These are phyloP conservation scores for Verbena officinalis DNA, from an alignment of 257 asterid species.

Conservation along the genomic window DNA sequence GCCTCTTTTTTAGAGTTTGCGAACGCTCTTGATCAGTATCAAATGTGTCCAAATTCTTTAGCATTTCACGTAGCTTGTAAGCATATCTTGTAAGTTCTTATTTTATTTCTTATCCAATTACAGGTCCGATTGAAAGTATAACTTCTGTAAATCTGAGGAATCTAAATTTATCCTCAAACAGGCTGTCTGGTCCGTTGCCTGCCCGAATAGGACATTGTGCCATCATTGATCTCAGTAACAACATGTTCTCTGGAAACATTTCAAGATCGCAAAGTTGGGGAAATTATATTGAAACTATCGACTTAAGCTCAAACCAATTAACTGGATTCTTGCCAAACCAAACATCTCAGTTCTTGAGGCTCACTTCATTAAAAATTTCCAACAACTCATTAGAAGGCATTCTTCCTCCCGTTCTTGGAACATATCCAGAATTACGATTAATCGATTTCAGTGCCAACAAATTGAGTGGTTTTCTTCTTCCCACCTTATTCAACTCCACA, in stretches of 20 bases:
- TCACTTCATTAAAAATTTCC: slow-evolving; percentile 62
- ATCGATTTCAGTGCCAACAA: slow-evolving; percentile 71
- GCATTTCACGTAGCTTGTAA: too few species aligned
- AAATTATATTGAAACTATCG: slow-evolving; percentile 65
- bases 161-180: slow-evolving; percentile 71
- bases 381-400: slow-evolving; percentile 78
- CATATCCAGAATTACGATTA: slow-evolving; percentile 60
- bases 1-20: too few species aligned
- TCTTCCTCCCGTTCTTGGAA: slow-evolving; percentile 57
- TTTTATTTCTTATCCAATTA: background rate
- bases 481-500: slow-evolving; percentile 59
- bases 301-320: slow-evolving; percentile 70
- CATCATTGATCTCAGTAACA: slow-evolving; percentile 68
- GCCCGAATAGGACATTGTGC: slow-evolving; percentile 68
- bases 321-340: slow-evolving; percentile 56
- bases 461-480: slow-evolving; percentile 60
- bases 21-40: too few species aligned
- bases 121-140: slow-evolving; percentile 75
- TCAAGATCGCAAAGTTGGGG: slow-evolving; percentile 83
- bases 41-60: background rate
- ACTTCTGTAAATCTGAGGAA: slow-evolving; percentile 57
- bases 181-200: slow-evolving; percentile 81
- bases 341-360: slow-evolving; percentile 82
- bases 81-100: background rate
- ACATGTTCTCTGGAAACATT: slow-evolving; percentile 65